Base-by-base conservation (phyloP, 2,329 filamentous ascomycete species). In the Fusarium pininemorale region DNA sequence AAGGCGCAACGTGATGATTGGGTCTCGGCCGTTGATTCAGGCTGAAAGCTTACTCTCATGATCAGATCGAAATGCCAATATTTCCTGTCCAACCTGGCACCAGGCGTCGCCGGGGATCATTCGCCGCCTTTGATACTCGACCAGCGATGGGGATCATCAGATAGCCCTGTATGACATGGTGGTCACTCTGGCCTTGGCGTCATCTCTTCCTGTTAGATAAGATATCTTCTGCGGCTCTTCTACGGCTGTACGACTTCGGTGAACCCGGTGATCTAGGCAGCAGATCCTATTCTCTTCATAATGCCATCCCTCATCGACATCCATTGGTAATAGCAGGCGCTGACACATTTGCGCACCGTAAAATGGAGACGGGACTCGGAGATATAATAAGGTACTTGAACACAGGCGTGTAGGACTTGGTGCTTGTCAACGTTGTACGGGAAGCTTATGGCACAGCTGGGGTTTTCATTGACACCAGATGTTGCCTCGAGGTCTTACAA, bases 141-240 rank as follows among this genome's bases (percentile, higher is more conserved):
- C 35, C 42, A 32, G 24, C 24, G 51, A 70, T 65, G 63, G 53
- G 66, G 39, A 70, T 64, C 20, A 30, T 41, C 45, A 65, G 47
- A 58, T 56, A 57, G 22, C 26, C 22, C 26, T 16, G 24, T 35
- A 70, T 70, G 67, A 70, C 51, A 69, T 64, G 54, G 41, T 51
- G 45, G 51, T 16, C 51, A 65, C 41, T 61, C 24, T 28, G 28
- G 30, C 8, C 57, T 65, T 70, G 66, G 58, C 32, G 41, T 53
- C 59, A 64, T 57, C 44, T 62, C 35, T 53, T 28, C 30, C 15
- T 63, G 44, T 30, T 51, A 13, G n/a, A 37, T 48, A 41, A 54
- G 24, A 32, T 63, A 37, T 69, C 12, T 51, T 47, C 26, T 30
- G 38, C 14, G 28, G 35, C 15, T 38, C 24, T 22, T 38, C 20